Percentiles rank a stretch among this genome's conserved stretches.
Evolutionary conservation across 371 early-diverging fungal species (phyloP).

Genomic region (Encephalitozoon intestinalis): DNA sequence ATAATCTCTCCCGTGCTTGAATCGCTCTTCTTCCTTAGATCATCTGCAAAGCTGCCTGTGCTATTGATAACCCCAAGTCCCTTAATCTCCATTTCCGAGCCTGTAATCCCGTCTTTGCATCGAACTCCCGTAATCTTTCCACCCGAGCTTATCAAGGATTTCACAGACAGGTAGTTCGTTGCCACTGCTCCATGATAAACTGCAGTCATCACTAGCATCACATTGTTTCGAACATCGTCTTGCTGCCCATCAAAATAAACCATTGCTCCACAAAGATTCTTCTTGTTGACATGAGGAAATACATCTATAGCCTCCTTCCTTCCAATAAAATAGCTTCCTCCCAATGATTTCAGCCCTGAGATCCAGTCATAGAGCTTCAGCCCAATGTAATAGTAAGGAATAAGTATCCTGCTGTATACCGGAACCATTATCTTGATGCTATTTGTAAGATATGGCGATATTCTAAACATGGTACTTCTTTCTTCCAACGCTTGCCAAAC

Average conservation of each 20-base stretch:
- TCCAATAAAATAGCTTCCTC: constrained; percentile 73
- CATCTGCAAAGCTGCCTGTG: constrained; percentile 69
- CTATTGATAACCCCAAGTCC: constrained; percentile 89
- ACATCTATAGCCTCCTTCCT: constrained; percentile 74
- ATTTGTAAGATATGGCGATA: constrained; percentile 83
- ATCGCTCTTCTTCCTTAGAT: constrained; percentile 72
- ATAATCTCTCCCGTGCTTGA: constrained; percentile 73
- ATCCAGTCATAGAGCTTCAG: constrained; percentile 85
- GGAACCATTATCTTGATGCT: constrained; percentile 89
- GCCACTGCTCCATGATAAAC: constrained; percentile 80
- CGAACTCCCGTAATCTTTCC: constrained; percentile 70
- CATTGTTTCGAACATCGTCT: constrained; percentile 92
- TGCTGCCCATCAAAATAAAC: constrained; percentile 95
- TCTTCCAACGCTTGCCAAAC: constrained; percentile 90
- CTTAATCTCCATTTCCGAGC: constrained; percentile 73
- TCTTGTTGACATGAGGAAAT: constrained; percentile 83
- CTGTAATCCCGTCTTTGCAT: constrained; percentile 74
- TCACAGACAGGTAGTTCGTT: constrained; percentile 84
- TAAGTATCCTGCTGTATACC: constrained; percentile 80
- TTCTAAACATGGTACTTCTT: constrained; percentile 79
- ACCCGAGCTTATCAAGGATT: constrained; percentile 68
- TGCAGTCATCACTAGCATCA: constrained; percentile 83
- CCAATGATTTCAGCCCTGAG: constrained; percentile 77
- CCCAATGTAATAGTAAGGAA: constrained; percentile 91
- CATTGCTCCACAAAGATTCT: constrained; percentile 78